Evolutionary conservation across 2,329 filamentous ascomycete species (phyloP).

Genomic region (Alternaria rosae): DNA sequence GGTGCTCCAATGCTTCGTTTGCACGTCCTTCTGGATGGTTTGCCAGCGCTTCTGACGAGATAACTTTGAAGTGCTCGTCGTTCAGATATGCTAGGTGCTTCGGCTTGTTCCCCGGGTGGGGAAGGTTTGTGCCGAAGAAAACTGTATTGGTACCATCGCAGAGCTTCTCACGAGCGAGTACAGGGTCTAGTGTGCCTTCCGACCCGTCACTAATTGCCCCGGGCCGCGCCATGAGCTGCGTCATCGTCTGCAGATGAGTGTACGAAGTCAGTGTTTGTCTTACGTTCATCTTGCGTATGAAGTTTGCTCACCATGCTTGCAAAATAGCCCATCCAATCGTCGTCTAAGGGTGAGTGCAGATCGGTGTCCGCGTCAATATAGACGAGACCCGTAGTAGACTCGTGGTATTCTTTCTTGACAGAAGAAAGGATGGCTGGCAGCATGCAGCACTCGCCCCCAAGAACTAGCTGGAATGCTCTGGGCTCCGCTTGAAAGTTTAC

Average conservation of each 20-base stretch:
- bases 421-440: constrained; percentile 22
- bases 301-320: constrained; percentile 22
- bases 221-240: constrained; percentile 23
- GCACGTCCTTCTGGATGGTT: constrained; percentile 14
- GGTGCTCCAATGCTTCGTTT: constrained; percentile 19
- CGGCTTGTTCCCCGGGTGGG: constrained; percentile 11
- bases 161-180: not conserved
- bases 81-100: constrained; percentile 32
- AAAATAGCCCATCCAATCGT: constrained; percentile 20
- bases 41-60: constrained; percentile 25
- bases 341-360: constrained; percentile 19
- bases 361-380: constrained; percentile 32
- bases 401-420: constrained; percentile 12
- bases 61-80: constrained; percentile 31
- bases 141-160: constrained; percentile 18
- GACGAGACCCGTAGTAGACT: constrained; percentile 7
- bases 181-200: not conserved
- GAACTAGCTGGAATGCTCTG: constrained; percentile 19
- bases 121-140: constrained; percentile 24
- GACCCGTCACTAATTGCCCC: constrained; percentile 6
- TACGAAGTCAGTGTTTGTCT: not conserved
- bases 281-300: not conserved
- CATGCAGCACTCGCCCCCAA: constrained; percentile 29
- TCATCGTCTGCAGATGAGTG: constrained; percentile 17
- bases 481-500: not conserved